Base-by-base conservation (phyloP, 148 eudicot genomes). In the Amaranthus hypochondriacus region DNA sequence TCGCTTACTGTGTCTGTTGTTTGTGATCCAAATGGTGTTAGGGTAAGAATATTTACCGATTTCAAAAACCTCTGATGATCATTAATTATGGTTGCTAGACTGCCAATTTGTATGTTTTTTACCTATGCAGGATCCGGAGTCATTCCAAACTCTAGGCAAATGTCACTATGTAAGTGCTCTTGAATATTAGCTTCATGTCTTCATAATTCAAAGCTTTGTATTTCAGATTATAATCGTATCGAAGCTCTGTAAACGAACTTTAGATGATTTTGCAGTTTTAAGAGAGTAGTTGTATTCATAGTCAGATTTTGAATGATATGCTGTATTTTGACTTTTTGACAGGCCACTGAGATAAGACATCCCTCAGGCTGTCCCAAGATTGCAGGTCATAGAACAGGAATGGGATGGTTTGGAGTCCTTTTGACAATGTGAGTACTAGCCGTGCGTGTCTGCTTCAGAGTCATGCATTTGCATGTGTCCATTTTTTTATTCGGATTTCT, bases 291-390 rank as follows among this genome's bases (percentile, higher is more conserved):
- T 47, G 72, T 66, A 49, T 53, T 8, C 6, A 5, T 10, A 39
- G 15, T 59, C 48, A 44, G 7, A 56, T 69, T 13, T 9, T 13
- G 13, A 48, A 21, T 61, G 63, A 57, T 73, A 21, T 56, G 13
- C 15, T 28, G 59, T 66, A 0, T 6, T 21, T 73, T 67, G 60
- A 58, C 68, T 62, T 55, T 58, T 57, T 80, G 68, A 69, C 86
- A 94, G 98, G 88, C 83, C 73, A 89, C 95, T 48, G 84, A 76
- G 79, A 73, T 94, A 56, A 84, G 79, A 80, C 98, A 94, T 86
- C 97, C 98, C 67, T 75, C 91, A 68, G 98, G 98, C 76, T 94
- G 98, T 87, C 88, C 98, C 57, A 76, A 81, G 18, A 64, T 87
- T 78, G 72, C 86, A 67, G 75, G 75, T 75, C 79, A 71, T 75